These are phyloP conservation scores for Saccharomycopsis synnaedendra DNA, from an alignment of 805 yeast genomes.

Conservation along the genomic window DNA sequence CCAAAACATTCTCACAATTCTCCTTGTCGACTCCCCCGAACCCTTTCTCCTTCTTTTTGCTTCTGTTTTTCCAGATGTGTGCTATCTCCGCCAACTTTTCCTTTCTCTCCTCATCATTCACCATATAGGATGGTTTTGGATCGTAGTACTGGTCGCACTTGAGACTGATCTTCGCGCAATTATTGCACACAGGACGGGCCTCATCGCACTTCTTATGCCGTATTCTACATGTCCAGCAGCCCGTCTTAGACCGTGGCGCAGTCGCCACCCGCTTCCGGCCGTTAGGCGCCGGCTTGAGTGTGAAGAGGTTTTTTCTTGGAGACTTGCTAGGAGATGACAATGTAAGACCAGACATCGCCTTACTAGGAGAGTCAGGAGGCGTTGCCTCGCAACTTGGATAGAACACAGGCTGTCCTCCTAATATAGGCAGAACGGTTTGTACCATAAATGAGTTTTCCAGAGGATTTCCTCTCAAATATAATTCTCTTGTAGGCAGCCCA, in stretches of 20 bases:
- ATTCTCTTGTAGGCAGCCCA: slow-evolving; percentile 3
- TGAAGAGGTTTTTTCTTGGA: slow-evolving; percentile 2
- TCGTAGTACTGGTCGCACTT: slow-evolving; percentile 16
- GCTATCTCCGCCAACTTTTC: slow-evolving; percentile 16
- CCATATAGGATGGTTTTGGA: slow-evolving; percentile 17
- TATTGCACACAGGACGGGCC: slow-evolving; percentile 29
- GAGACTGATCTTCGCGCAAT: slow-evolving; percentile 23
- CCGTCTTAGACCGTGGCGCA: slow-evolving; percentile 32
- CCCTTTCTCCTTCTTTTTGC: slow-evolving; percentile 3
- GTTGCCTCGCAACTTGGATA: neutral
- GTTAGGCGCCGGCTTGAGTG: slow-evolving; percentile 15
- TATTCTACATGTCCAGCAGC: slow-evolving; percentile 51
- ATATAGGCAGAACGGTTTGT: neutral
- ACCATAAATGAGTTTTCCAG: slow-evolving; percentile 6
- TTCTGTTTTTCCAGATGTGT: slow-evolving; percentile 15
- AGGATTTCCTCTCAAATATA: neutral
- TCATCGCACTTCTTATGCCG: slow-evolving; percentile 59
- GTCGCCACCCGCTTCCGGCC: slow-evolving; percentile 17
- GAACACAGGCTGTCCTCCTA: neutral
- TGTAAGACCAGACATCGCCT: slow-evolving; percentile 4
- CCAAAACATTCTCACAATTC: no score
- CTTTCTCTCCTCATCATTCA: slow-evolving; percentile 15
- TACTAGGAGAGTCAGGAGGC: slow-evolving; percentile 13
- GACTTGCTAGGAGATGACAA: slow-evolving; percentile 7
- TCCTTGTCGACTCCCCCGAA: no score